A percentile compares a stretch with the other conserved stretches of the same genome.
phyloP scores from a whole-genome alignment of 148 eudicot species.

The Rhododendron ovatum region DNA sequence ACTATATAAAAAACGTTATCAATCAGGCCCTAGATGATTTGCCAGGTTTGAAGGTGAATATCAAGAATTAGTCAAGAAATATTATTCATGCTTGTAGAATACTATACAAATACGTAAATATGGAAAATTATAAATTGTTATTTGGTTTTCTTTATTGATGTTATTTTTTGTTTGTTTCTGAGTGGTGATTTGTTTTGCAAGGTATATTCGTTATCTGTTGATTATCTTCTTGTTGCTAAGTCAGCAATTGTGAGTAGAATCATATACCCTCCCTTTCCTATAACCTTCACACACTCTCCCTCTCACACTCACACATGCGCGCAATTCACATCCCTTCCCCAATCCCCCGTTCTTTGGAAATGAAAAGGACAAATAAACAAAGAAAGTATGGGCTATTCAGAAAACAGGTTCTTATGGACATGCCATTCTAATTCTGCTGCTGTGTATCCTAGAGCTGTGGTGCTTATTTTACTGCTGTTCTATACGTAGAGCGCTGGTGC shows the following conservation, averaged over 20 bases:
- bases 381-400: neutral
- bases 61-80: neutral
- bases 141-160: neutral
- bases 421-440: constrained; percentile 13
- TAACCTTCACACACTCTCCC: neutral
- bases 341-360: neutral
- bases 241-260: constrained; percentile 80
- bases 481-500: constrained; percentile 98
- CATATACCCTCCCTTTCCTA: constrained; percentile 8
- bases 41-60: neutral
- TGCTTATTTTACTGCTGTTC: constrained; percentile 87
- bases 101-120: neutral
- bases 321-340: neutral
- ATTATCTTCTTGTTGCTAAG: constrained; percentile 79
- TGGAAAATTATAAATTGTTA: neutral
- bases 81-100: neutral
- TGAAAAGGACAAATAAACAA: neutral
- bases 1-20: neutral
- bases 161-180: neutral
- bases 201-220: constrained; percentile 80
- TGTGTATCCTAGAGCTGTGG: constrained; percentile 49
- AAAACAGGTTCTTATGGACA: neutral
- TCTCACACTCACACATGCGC: neutral
- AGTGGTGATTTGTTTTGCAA: constrained; percentile 14
- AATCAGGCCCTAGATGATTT: neutral